A percentile compares a stretch with the other conserved stretches of the same genome.
Conservation (phyloP, 2,329 filamentous ascomycete genomes). For the Diplodia scrobiculata region DNA sequence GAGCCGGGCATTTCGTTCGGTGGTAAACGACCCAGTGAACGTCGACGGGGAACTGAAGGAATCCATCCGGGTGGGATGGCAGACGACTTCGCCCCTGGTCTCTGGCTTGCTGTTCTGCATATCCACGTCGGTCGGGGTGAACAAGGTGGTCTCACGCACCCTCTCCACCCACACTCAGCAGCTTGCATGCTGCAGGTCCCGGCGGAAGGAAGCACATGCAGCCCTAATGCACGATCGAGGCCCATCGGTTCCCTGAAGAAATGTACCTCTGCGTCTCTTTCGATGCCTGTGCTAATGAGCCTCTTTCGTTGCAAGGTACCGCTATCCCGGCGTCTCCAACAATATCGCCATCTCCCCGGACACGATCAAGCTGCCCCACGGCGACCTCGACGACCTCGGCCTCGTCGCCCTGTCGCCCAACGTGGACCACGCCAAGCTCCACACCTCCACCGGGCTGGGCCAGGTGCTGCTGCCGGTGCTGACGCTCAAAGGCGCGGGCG, state of each 20-base stretch:
- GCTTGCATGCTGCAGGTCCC: slow-evolving; percentile 16
- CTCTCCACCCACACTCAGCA: not conserved
- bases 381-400: too few species aligned
- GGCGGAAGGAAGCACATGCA: slow-evolving; percentile 6
- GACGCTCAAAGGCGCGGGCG: slow-evolving; percentile 60
- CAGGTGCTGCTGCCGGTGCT: slow-evolving; percentile 64
- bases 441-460: slow-evolving; percentile 62
- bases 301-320: slow-evolving; percentile 48
- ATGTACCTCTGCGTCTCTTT: not conserved
- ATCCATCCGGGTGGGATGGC: slow-evolving; percentile 1
- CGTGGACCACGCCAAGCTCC: slow-evolving; percentile 58
- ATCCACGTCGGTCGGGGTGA: not conserved
- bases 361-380: slow-evolving; percentile 55
- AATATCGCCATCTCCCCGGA: slow-evolving; percentile 58
- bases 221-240: slow-evolving; percentile 15
- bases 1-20: not conserved
- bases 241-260: not conserved
- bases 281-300: slow-evolving; percentile 1
- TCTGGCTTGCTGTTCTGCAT: not conserved
- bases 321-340: slow-evolving; percentile 65
- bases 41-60: slow-evolving; percentile 5
- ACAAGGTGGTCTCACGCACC: not conserved
- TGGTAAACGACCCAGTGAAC: slow-evolving; percentile 13
- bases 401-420: too few species aligned
- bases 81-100: not conserved